A percentile compares a stretch with the other conserved stretches of the same genome.
These are phyloP conservation scores for Centella asiatica DNA, from an alignment of 129 eudicot species.

Conservation along the genomic window DNA sequence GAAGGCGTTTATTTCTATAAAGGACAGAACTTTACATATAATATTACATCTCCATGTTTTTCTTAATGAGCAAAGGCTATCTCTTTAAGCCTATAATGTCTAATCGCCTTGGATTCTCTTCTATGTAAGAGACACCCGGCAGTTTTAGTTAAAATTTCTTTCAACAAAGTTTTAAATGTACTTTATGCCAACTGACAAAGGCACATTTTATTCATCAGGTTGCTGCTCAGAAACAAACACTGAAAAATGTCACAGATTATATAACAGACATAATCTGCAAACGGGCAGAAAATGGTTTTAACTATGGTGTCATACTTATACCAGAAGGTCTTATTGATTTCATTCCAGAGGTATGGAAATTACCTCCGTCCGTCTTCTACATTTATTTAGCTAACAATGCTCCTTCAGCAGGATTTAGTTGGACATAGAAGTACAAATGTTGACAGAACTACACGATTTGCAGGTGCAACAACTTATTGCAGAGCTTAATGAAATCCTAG, in stretches of 20 bases:
- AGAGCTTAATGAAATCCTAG: slow-evolving; percentile 94
- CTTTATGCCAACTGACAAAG: neutral
- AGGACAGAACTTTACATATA: no score
- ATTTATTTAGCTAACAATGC: neutral
- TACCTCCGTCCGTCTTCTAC: no score
- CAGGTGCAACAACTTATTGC: slow-evolving; percentile 91
- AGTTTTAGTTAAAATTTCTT: neutral
- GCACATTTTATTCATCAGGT: slow-evolving; percentile 34
- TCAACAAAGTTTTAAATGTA: neutral
- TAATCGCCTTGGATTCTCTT: no score
- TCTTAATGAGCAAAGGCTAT: no score
- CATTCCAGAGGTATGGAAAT: slow-evolving; percentile 75
- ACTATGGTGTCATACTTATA: slow-evolving; percentile 85
- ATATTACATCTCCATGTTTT: no score
- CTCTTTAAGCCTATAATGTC: no score
- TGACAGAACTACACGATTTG: slow-evolving; percentile 9
- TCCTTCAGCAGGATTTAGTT: neutral
- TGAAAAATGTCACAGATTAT: slow-evolving; percentile 73
- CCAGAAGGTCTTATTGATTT: slow-evolving; percentile 97
- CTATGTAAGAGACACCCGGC: no score
- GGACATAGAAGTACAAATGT: neutral
- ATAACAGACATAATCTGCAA: slow-evolving; percentile 75
- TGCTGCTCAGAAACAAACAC: slow-evolving; percentile 63
- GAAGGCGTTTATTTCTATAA: no score
- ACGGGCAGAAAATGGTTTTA: slow-evolving; percentile 78